A percentile compares a stretch with the other conserved stretches of the same genome.
These are phyloP conservation scores for Curvularia sp. DNA, from an alignment of 2,329 filamentous ascomycete species.

Conservation along the genomic window DNA sequence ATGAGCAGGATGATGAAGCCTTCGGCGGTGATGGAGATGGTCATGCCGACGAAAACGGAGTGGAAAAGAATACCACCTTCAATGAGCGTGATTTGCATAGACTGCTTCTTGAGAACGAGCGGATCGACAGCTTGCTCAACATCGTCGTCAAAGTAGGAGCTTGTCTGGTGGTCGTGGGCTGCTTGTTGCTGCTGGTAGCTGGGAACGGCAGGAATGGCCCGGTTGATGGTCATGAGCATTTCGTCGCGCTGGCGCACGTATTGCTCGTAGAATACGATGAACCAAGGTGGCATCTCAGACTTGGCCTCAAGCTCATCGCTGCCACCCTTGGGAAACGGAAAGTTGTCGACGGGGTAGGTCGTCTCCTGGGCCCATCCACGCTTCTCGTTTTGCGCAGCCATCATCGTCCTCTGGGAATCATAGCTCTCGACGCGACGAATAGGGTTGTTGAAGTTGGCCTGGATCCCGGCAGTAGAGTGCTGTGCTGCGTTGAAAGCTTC, in stretches of 20 bases:
- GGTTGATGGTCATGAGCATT: constrained; percentile 62
- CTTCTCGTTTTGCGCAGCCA: constrained; percentile 43
- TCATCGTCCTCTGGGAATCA: constrained; percentile 47
- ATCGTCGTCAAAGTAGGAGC: constrained; percentile 49
- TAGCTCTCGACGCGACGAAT: constrained; percentile 44
- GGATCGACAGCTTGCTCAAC: constrained; percentile 48
- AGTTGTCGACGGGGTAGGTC: constrained; percentile 39
- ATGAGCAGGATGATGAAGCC: constrained; percentile 66
- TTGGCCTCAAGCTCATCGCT: constrained; percentile 39
- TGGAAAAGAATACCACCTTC: constrained; percentile 70
- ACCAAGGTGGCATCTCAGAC: constrained; percentile 66
- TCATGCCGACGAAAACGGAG: constrained; percentile 69
- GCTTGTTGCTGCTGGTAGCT: constrained; percentile 39
- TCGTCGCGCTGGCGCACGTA: constrained; percentile 67
- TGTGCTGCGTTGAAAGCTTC: constrained; percentile 38
- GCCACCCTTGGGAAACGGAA: constrained; percentile 39
- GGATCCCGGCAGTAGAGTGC: constrained; percentile 29
- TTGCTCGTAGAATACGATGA: constrained; percentile 68
- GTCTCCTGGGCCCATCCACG: constrained; percentile 42
- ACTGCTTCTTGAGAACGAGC: constrained; percentile 49
- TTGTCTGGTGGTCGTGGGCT: constrained; percentile 29
- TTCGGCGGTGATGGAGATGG: constrained; percentile 63
- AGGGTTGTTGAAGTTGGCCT: constrained; percentile 42
- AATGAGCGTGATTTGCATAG: constrained; percentile 53
- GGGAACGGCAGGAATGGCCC: constrained; percentile 42